Evolutionary conservation across 768 basidiomycete genomes (phyloP), one percentile per base, ranked within the genome.

Genomic region (Tubosaeta brunneosetosa): DNA sequence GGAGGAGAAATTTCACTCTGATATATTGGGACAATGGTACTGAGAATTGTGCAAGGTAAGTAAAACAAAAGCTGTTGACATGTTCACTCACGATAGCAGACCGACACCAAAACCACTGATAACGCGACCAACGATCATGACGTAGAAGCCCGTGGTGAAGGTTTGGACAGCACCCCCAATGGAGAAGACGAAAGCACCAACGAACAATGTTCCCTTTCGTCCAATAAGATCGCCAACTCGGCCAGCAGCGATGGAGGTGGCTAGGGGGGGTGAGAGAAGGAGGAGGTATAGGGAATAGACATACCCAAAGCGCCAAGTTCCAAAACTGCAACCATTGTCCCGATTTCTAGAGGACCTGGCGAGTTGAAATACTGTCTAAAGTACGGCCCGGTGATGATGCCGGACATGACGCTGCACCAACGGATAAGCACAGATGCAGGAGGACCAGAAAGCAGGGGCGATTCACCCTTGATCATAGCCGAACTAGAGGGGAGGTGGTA

Each of bases 1-100:
- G 94, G 90, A 29, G 94, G 94, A 4, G 91, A 94, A 44, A 97
- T 92, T 74, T 97, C 94, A 60, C 90, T 92, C 74, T 97, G 91
- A 68, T 93, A 94, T 52, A 94, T 92, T 13, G 91, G 92, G 27
- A 94, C 91, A 55, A 94, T 93, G n/a, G 91, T 94, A 40, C 91
- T 93, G 59, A 26, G 26, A 27, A 36, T 41, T 44, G 49, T 17
- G 10, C 13, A 31, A 19, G 25, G 44, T 57, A 11, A 67, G 52
- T 31, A 48, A 16, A 42, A 41, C 29, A 22, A 14, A 17, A 9
- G 22, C 10, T 34, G 33, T 19, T 26, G 13, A 45, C 17, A 29
- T 37, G 32, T 22, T 32, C 16, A 78, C 86, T 62, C 64, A 92
- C 88, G 88, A 91, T 49, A 95, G 71, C 55, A 95, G 75, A 8